Percentiles rank a stretch among this genome's conserved stretches.
phyloP scores from a whole-genome alignment of 2,329 filamentous ascomycete genomes.

The Colletotrichum tropicicola region DNA sequence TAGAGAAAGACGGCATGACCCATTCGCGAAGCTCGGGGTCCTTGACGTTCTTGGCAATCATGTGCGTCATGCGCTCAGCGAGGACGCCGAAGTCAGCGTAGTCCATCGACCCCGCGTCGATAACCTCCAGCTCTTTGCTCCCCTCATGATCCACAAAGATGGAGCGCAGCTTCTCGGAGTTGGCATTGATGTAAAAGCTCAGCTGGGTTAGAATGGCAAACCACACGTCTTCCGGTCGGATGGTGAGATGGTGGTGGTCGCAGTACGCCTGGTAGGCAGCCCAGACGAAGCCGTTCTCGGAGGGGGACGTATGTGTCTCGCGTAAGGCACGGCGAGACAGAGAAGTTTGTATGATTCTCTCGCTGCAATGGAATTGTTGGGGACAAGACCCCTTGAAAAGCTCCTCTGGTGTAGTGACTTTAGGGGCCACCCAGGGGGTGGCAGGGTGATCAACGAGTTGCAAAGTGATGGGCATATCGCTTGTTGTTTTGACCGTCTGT shows the following conservation, averaged over 20 bases:
- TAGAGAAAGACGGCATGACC: slow-evolving; percentile 62
- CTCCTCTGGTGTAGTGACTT: not conserved
- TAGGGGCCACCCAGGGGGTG: not conserved
- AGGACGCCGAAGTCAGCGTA: slow-evolving; percentile 35
- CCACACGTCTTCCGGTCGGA: slow-evolving; percentile 64
- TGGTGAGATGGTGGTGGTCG: slow-evolving; percentile 51
- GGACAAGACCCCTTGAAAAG: not conserved
- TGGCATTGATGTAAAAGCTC: slow-evolving; percentile 53
- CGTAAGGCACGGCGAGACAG: not conserved
- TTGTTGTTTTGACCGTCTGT: too few species aligned
- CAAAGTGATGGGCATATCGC: too few species aligned
- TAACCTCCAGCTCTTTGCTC: slow-evolving; percentile 32
- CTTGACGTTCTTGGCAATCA: slow-evolving; percentile 50
- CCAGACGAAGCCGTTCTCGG: slow-evolving; percentile 49
- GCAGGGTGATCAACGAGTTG: not conserved
- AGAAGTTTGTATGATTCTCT: not conserved
- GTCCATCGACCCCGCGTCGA: slow-evolving; percentile 3
- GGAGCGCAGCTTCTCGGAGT: slow-evolving; percentile 53
- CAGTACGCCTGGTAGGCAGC: slow-evolving; percentile 50
- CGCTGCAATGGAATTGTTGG: rapidly evolving
- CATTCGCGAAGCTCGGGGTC: slow-evolving; percentile 52
- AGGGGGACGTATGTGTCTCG: not conserved
- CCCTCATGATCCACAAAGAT: slow-evolving; percentile 53
- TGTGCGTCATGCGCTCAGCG: slow-evolving; percentile 45
- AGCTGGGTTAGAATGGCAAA: slow-evolving; percentile 59